Conservation (phyloP, 2,329 filamentous ascomycete species). For the Penicillium sp. region DNA sequence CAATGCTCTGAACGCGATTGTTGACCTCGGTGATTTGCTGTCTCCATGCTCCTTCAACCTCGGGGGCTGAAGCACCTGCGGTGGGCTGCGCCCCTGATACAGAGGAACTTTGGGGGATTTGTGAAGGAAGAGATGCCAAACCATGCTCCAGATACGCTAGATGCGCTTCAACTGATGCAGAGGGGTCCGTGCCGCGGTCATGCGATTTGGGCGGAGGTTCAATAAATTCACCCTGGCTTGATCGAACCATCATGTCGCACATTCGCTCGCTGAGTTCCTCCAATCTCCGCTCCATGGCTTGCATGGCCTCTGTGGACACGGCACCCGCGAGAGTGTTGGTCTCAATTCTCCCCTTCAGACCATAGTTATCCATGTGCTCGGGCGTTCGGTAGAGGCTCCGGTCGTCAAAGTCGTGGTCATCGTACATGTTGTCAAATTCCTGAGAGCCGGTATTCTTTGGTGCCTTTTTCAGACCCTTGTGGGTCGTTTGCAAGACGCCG, state of each 20-base stretch:
- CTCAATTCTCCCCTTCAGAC: slow-evolving; percentile 20
- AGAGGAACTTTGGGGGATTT: not conserved
- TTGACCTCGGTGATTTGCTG: slow-evolving; percentile 59
- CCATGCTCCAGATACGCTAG: slow-evolving; percentile 66
- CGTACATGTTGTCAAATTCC: slow-evolving; percentile 70
- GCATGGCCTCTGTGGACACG: slow-evolving; percentile 46
- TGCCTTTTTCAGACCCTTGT: slow-evolving; percentile 64
- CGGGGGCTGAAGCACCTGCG: slow-evolving; percentile 21
- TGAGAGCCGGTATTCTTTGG: slow-evolving; percentile 53
- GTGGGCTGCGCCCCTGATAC: not conserved
- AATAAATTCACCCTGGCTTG: slow-evolving; percentile 32
- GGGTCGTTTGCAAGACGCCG: slow-evolving; percentile 83
- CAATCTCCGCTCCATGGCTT: slow-evolving; percentile 59
- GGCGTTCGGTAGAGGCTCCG: slow-evolving; percentile 65
- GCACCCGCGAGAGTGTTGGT: slow-evolving; percentile 10
- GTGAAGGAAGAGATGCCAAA: slow-evolving; percentile 55
- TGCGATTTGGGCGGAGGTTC: slow-evolving; percentile 33
- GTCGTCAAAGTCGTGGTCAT: slow-evolving; percentile 67
- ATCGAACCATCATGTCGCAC: slow-evolving; percentile 57
- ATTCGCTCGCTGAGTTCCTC: slow-evolving; percentile 63
- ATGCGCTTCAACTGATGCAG: slow-evolving; percentile 47
- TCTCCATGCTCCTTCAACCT: slow-evolving; percentile 38
- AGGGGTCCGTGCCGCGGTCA: slow-evolving; percentile 18
- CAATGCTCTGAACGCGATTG: slow-evolving; percentile 55
- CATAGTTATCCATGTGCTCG: slow-evolving; percentile 55